Base-by-base conservation (phyloP, 768 basidiomycete genomes). In the Suillus hirtellus region DNA sequence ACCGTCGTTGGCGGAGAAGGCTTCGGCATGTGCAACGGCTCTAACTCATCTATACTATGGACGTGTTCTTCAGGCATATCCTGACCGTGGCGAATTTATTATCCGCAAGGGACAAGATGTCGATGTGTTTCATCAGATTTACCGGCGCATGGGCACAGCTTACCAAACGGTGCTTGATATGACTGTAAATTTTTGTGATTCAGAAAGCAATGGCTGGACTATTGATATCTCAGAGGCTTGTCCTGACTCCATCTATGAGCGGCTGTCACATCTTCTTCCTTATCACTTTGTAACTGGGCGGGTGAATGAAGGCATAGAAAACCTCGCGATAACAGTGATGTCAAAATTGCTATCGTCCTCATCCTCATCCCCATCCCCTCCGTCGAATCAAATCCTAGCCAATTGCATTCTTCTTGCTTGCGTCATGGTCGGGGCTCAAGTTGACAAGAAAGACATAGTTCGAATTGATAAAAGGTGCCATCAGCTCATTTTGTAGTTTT, bases 141-240 rank as follows among this genome's bases (percentile, higher is more conserved):
- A 4, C 14, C 1, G 0, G 1, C 9, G 0, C 35, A 1, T 11
- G 9, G 9, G 0, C 35, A 37, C 10, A 49, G 12, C 21, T 7
- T 1, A 8, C 10, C 10, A 1, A 14, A 1, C 5, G 14, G 27
- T 31, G 9, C 27, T 52, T 31, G 8, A 2, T 1, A 17, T 1
- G 4, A 4, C 50, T 5, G 15, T 4, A 3, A 6, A 31, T 4
- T 17, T 52, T 52, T 49, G 46, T 47, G 10, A 37, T 10, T 9
- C 35, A 46, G 44, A 21, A 11, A 4, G 3, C 0, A 4, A n/a
- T n/a, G 2, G 2, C 27, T 27, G 0, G 1, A 0, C 1, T 35
- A 9, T 35, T 35, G 35, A 4, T 2, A 43, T 42, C 3, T 17
- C 7, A 0, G 10, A 11, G n/a, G 11, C 2, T 4, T 12, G 0